phyloP scores from a whole-genome alignment of 768 basidiomycete genomes.

The Gymnopilus dilepis region DNA sequence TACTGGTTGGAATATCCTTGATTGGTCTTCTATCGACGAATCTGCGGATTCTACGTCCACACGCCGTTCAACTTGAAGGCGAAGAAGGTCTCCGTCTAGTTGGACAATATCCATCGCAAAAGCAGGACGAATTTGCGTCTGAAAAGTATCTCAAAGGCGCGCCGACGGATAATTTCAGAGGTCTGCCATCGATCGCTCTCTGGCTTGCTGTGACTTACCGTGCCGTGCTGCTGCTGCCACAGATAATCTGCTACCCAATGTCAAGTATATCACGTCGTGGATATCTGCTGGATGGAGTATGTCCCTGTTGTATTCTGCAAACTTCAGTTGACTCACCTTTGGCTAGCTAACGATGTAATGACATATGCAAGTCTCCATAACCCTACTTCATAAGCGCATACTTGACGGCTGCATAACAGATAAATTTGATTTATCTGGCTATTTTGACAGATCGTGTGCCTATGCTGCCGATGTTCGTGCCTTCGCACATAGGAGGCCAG shows the following conservation, averaged over 20 bases:
- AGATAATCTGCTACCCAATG: constrained; percentile 69
- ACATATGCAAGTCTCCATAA: constrained; percentile 54
- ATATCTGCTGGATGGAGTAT: constrained; percentile 79
- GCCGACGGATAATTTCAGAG: constrained; percentile 64
- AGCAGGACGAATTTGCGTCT: constrained; percentile 17
- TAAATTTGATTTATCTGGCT: constrained; percentile 65
- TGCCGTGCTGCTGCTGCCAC: not conserved
- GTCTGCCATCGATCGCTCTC: constrained; percentile 32
- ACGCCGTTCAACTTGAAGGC: not conserved
- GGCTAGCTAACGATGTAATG: constrained; percentile 77
- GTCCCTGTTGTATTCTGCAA: constrained; percentile 32
- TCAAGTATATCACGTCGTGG: constrained; percentile 76
- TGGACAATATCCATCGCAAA: not conserved
- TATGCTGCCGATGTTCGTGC: constrained; percentile 61
- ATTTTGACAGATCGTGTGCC: constrained; percentile 64
- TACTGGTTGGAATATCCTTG: constrained; percentile 20
- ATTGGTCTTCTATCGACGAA: constrained; percentile 23
- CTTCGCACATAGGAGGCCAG: constrained; percentile 56
- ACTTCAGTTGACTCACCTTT: constrained; percentile 51
- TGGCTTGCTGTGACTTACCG: not conserved
- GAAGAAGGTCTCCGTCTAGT: not conserved
- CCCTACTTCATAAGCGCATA: not conserved
- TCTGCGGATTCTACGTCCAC: constrained; percentile 16
- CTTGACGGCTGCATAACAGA: constrained; percentile 29
- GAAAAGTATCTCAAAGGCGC: constrained; percentile 45